Conservation (phyloP, 495 filamentous ascomycete species). For the Xylaria palmicola region DNA sequence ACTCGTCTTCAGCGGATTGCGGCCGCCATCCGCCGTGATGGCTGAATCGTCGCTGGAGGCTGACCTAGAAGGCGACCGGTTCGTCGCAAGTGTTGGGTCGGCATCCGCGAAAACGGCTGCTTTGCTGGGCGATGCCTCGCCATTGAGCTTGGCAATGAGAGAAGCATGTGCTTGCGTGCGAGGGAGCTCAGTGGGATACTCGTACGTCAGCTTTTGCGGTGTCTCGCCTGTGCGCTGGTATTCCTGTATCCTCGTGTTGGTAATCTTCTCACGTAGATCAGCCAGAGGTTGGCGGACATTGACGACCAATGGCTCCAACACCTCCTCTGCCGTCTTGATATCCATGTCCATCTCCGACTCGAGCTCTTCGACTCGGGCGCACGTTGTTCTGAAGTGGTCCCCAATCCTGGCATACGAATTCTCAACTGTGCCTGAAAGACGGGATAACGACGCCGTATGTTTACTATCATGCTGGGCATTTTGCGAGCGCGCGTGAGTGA, state of each 20-base stretch:
- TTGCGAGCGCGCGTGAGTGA: slow-evolving; percentile 76
- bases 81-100: slow-evolving; percentile 21
- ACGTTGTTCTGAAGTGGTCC: slow-evolving; percentile 60
- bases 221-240: slow-evolving; percentile 84
- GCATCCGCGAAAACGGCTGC: slow-evolving; percentile 39
- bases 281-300: slow-evolving; percentile 66
- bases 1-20: slow-evolving; percentile 28
- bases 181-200: slow-evolving; percentile 73
- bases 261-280: slow-evolving; percentile 64
- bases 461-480: slow-evolving; percentile 72
- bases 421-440: slow-evolving; percentile 62
- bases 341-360: slow-evolving; percentile 61
- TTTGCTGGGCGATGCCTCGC: slow-evolving; percentile 35
- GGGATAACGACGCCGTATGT: slow-evolving; percentile 59
- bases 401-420: slow-evolving; percentile 69
- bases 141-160: slow-evolving; percentile 59
- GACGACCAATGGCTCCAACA: slow-evolving; percentile 57
- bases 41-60: slow-evolving; percentile 19
- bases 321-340: slow-evolving; percentile 50
- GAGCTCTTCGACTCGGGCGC: slow-evolving; percentile 60
- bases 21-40: slow-evolving; percentile 13
- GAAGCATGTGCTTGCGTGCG: slow-evolving; percentile 70
- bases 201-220: slow-evolving; percentile 72
- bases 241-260: slow-evolving; percentile 62
- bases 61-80: slow-evolving; percentile 27